Conservation (phyloP, 192 early-diverging fungal genomes). For the Podila epigama region DNA sequence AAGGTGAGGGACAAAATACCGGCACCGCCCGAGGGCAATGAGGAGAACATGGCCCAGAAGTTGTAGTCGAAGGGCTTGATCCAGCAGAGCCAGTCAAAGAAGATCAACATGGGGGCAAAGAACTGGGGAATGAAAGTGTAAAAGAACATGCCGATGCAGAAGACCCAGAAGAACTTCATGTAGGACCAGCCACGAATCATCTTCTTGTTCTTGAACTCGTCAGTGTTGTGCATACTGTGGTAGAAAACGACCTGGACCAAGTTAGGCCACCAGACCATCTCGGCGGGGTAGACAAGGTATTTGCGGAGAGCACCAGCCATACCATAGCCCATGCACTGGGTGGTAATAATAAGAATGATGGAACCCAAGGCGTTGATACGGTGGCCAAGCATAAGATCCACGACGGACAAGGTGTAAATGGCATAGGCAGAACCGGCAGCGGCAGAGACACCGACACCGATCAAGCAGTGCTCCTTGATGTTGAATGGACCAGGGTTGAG, state of each 20-base stretch:
- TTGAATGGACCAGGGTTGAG: conserved; percentile 54
- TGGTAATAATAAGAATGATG: conserved; percentile 64
- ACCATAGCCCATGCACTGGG: conserved; percentile 58
- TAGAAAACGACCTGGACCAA: conserved; percentile 60
- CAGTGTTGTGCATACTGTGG: conserved; percentile 41
- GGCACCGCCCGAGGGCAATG: conserved; percentile 47
- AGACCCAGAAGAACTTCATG: conserved; percentile 47
- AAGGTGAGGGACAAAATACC: conserved; percentile 72
- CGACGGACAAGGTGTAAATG: conserved; percentile 58
- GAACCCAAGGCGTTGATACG: conserved; percentile 57
- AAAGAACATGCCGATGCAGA: conserved; percentile 49
- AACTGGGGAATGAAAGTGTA: conserved; percentile 54
- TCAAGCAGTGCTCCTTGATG: conserved; percentile 70
- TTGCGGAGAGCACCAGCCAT: conserved; percentile 80
- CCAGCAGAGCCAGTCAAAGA: conserved; percentile 25
- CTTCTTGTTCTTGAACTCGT: conserved; percentile 8
- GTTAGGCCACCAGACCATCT: conserved; percentile 85
- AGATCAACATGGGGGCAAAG: conserved; percentile 19
- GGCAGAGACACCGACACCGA: conserved; percentile 57
- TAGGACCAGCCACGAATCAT: conserved; percentile 20
- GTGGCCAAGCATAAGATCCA: conserved; percentile 60
- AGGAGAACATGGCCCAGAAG: conserved; percentile 15
- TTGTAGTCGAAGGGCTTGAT: conserved; percentile 21
- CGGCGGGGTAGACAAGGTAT: conserved; percentile 80
- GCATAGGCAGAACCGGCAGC: conserved; percentile 57